Base-by-base conservation (phyloP, 208 protist genomes). In the Leishmania lainsoni region DNA sequence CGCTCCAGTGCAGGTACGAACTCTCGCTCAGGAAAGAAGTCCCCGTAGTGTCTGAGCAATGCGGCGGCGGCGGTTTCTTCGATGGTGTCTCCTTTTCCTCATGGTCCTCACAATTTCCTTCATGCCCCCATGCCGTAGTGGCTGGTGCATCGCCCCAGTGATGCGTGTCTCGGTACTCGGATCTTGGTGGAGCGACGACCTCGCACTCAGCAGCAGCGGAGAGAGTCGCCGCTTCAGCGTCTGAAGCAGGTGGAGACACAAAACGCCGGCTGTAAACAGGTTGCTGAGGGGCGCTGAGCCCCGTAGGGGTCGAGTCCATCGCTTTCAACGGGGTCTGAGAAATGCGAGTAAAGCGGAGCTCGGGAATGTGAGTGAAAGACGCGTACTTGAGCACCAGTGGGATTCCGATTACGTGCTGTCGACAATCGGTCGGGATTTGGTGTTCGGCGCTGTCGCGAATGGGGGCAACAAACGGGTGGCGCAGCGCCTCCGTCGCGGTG, bases 391-490 rank as follows among this genome's bases (percentile, higher is more conserved):
- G 76, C 29, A n/a, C 32, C 71, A 85, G 45, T 20, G 81, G 76
- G n/a, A 85, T 85, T 32, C 70, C 81, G 42, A 85, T 63, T 0
- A 85, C 59, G 29, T 45, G 61, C 22, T 6, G 76, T 26, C 16
- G 17, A 32, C 52, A 22, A 59, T 17, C n/a, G 5, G 76, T 52
- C 35, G 59, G 29, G 45, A 42, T 51, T 29, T 10, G 20, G 48
- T 32, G 4, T 45, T 68, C 48, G 3, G 12, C 58, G 6, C 69
- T 58, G 5, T 66, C 32, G 35, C 81, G 75, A 1, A 88, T 29
- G 22, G 84, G 14, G 52, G 77, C 78, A 79, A 96, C 92, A 79
- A 95, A 88, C 0, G 90, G 77, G 76, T 96, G 93, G 51, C 81
- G 54, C 39, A 96, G 69, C 5, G 88, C 90, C 58, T 95, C 83